A percentile compares a stretch with the other conserved stretches of the same genome.
Conservation (phyloP, 495 filamentous ascomycete genomes). For the Cercophora newfieldiana region DNA sequence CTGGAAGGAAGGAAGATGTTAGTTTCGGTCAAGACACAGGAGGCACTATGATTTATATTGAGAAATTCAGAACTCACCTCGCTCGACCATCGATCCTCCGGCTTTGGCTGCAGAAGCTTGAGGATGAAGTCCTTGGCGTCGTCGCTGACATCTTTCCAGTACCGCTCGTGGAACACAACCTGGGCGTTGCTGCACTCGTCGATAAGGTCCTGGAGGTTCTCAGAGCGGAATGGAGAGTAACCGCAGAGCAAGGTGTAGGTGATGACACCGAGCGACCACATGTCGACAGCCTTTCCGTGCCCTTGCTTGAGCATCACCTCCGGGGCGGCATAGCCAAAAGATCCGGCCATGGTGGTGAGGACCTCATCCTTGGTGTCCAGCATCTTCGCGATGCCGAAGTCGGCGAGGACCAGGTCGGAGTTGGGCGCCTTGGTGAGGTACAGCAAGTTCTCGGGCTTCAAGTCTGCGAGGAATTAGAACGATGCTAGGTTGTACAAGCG, state of each 20-base stretch:
- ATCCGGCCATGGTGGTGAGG: slow-evolving; percentile 97
- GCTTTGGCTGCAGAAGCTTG: slow-evolving; percentile 74
- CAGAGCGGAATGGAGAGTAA: slow-evolving; percentile 95
- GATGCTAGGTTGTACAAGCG: neutral
- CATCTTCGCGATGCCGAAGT: slow-evolving; percentile 99
- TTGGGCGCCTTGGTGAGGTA: slow-evolving; percentile 76
- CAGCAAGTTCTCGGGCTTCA: slow-evolving; percentile 97
- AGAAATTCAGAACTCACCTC: slow-evolving; percentile 50
- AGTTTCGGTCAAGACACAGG: neutral
- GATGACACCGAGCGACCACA: slow-evolving; percentile 99
- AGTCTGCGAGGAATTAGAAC: slow-evolving; percentile 56
- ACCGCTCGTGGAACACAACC: slow-evolving; percentile 95
- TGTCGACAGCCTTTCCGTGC: slow-evolving; percentile 98
- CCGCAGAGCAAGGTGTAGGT: slow-evolving; percentile 99
- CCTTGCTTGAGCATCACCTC: slow-evolving; percentile 98
- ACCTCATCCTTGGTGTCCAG: slow-evolving; percentile 86
- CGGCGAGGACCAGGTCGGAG: slow-evolving; percentile 88
- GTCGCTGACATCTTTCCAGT: slow-evolving; percentile 95
- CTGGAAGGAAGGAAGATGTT: slow-evolving; percentile 32
- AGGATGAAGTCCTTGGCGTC: slow-evolving; percentile 96
- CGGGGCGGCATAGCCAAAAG: slow-evolving; percentile 96
- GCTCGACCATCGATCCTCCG: slow-evolving; percentile 75
- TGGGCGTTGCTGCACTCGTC: slow-evolving; percentile 89
- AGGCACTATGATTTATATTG: neutral
- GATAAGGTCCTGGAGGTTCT: slow-evolving; percentile 90